Conservation (phyloP, 148 eudicot species). For the Oxyria digyna region DNA sequence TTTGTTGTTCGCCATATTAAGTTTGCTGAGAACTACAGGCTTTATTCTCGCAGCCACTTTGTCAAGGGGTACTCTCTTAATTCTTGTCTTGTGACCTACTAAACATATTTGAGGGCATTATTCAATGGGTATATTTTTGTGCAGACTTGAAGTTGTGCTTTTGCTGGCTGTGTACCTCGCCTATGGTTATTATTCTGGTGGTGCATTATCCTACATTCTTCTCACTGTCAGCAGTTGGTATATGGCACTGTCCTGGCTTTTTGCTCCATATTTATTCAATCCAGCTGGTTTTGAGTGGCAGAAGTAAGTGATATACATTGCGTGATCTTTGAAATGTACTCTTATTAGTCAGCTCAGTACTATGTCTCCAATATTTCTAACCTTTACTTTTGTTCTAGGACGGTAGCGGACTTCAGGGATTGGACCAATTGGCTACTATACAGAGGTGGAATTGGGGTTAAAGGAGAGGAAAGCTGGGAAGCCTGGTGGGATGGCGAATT, state of each 20-base stretch:
- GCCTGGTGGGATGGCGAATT: constrained; percentile 99
- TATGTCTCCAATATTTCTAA: background rate
- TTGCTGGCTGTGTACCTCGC: constrained; percentile 71
- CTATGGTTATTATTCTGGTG: constrained; percentile 59
- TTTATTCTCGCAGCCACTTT: constrained; percentile 97
- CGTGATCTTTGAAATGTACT: background rate
- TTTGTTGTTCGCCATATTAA: constrained; percentile 94
- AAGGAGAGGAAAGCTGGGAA: constrained; percentile 99
- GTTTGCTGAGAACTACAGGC: constrained; percentile 96
- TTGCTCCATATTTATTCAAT: constrained; percentile 94
- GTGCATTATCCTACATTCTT: constrained; percentile 69
- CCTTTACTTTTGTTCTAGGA: background rate
- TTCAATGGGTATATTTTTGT: constrained; percentile 8
- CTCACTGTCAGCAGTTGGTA: constrained; percentile 92
- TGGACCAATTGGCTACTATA: constrained; percentile 99
- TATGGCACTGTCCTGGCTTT: constrained; percentile 92
- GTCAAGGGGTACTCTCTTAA: constrained; percentile 61
- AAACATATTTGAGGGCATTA: background rate
- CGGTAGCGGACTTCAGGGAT: constrained; percentile 91
- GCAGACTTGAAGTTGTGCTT: constrained; percentile 85
- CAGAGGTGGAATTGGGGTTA: constrained; percentile 96
- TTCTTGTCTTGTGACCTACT: background rate
- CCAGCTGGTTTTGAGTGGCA: constrained; percentile 99
- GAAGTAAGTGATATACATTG: constrained; percentile 44
- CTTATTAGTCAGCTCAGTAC: background rate